Base-by-base conservation (phyloP, 2,329 filamentous ascomycete species). In the Penicillium rolfsii region DNA sequence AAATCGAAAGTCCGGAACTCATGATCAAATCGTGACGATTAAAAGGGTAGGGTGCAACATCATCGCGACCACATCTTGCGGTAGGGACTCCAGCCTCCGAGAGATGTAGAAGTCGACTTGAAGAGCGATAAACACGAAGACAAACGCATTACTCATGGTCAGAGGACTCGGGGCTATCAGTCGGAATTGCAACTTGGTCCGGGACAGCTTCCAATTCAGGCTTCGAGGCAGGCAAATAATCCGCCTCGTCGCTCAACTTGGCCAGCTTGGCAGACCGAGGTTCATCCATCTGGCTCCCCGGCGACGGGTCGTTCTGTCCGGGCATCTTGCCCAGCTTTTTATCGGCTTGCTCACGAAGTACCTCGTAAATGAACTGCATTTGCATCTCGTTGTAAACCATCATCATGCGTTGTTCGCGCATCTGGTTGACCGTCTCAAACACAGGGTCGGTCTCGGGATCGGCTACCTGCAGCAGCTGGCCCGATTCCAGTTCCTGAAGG, bases 361-460 rank as follows among this genome's bases (percentile, higher is more conserved):
- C 91, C 71, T 93, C 87, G 78, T 99, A 98, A 59, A 99, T 85
- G 74, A 98, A 97, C 40, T 86, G 78, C 70, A 91, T 95, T 75
- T 99, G 95, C 52, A 84, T 75, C 69, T 94, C 90, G 49, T 91
- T 89, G 78, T 98, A 95, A 5, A 99, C 95, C 95, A 99, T 99
- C 78, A 89, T 91, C 80, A 91, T 91, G 19, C 95, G 86, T 81
- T 99, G 95, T 75, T 94, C 87, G 48, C 95, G 86, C 58, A 99
- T 83, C 62, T 81, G 79, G 69, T 96, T 89, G 57, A 99, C 93
- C 0, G 90, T 90, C 19, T 90, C 84, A 66, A 88, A 91, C 43
- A 99, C 84, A 2, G 89, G 85, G 70, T 97, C 93, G 28, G 77
- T 71, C 50, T 82, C 78, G 11, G 82, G 77, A 9, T 80, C 77